Base-by-base conservation (phyloP, 371 early-diverging fungal species). In the Actinomucor elegans region DNA sequence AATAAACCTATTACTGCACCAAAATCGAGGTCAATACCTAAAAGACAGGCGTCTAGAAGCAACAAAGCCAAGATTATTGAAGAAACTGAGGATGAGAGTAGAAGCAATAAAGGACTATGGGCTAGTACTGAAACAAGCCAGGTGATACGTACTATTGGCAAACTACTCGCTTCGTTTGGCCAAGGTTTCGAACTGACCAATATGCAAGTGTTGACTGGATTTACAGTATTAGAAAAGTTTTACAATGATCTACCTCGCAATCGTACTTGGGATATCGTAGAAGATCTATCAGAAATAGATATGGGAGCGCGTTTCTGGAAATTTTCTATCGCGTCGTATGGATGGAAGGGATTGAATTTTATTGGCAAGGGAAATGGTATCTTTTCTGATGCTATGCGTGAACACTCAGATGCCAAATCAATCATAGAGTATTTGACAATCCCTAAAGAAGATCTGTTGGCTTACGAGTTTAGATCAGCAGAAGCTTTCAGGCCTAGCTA, bases 161-260 rank as follows among this genome's bases (percentile, higher is more conserved):
- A 85, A 28, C 43, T 88, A 26, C 71, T 75, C 5, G 66, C 77
- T 10, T 73, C 84, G 11, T 88, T 85, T 63, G 82, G 84, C 9
- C 91, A 92, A 70, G 93, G 93, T n/a, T 85, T 92, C 41, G 93
- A 89, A 56, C 61, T 90, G 55, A 80, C 86, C 2, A 77, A 87
- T 45, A 61, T 87, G n/a, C 89, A 91, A 57, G 75, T 92, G n/a
- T 50, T 91, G 31, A 79, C 81, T 0, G 91, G 87, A 0, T 79
- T 90, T 26, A 66, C 86, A 4, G 77, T 89, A 4, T 48, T 89
- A 9, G 86, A 86, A 49, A 77, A 80, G 35, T 89, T 73, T 44
- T 84, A 85, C 49, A 58, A 55, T 3, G 71, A 81, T 17, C 38
- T 75, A 11, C 73, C 73, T n/a, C 47, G 71, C 23, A 66, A 69